phyloP scores from a whole-genome alignment of 768 basidiomycete genomes.

The Phanerochaete carnosa region DNA sequence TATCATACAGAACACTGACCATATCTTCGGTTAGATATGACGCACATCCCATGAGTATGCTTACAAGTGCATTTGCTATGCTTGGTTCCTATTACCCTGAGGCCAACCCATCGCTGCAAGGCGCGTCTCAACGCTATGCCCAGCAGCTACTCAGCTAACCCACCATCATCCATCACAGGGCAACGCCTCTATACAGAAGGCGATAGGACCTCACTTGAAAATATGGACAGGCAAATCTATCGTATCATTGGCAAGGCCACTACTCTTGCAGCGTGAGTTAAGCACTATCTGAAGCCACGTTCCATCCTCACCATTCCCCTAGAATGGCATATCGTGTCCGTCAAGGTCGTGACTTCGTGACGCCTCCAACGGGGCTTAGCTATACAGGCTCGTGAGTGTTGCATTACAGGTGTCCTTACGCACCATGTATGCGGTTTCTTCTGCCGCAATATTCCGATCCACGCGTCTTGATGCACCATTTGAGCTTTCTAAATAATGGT shows the following conservation, averaged over 20 bases:
- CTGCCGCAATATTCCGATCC: no score
- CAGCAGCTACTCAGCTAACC: background rate
- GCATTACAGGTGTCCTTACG: no score
- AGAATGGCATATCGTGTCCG: slow-evolving; percentile 93
- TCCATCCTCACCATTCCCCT: background rate
- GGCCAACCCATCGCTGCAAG: slow-evolving; percentile 86
- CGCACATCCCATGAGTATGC: slow-evolving; percentile 89
- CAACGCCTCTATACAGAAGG: slow-evolving; percentile 77
- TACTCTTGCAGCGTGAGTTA: slow-evolving; percentile 75
- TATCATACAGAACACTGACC: background rate
- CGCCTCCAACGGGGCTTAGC: slow-evolving; percentile 75
- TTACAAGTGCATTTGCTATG: slow-evolving; percentile 85
- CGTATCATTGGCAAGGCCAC: slow-evolving; percentile 86
- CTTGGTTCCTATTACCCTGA: slow-evolving; percentile 85
- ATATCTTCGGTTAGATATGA: slow-evolving; percentile 58
- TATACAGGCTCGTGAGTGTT: slow-evolving; percentile 77
- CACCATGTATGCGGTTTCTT: background rate
- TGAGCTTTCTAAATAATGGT: background rate
- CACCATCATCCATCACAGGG: slow-evolving; percentile 37
- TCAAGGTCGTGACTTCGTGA: slow-evolving; percentile 85
- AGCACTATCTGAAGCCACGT: background rate
- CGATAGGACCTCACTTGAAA: slow-evolving; percentile 59
- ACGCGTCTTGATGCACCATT: no score
- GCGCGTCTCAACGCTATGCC: slow-evolving; percentile 31
- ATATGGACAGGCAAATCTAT: slow-evolving; percentile 93